Evolutionary conservation across 441 rosid species (phyloP), one percentile per base, ranked within the genome.

Genomic region (Aquilaria agallochum): DNA sequence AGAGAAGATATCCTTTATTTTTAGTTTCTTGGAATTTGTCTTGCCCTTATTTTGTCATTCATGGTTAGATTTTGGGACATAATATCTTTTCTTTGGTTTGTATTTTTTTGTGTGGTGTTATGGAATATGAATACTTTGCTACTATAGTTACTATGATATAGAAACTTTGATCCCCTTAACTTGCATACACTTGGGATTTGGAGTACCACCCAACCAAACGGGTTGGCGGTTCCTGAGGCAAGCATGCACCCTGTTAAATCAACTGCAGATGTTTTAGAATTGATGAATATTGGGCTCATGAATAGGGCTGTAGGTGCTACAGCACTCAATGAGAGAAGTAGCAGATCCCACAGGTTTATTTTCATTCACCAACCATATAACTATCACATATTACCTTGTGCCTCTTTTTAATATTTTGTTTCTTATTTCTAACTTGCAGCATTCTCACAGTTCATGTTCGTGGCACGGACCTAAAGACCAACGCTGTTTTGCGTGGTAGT

Each of bases 171-270:
- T 65, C 91, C 67, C 90, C 79, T 85, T 87, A 79, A 86, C 79
- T 73, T 84, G 76, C 95, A 77, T 85, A 95, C 99, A 67, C 90
- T 95, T 60, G 97, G 95, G 87, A 90, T 95, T 69, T 80, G 92
- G 87, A 82, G 76, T 57, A 77, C 82, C n/a, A 58, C 92, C 59
- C 93, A 81, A 74, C 79, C 88, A 58, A 88, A 86, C 77, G 98
- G 98, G 74, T 70, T 95, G 65, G 96, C 92, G 34, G 99, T 95
- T 48, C 99, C 99, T 67, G 96, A 90, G 68, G 98, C 99, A 52
- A 88, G 80, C 76, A 88, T 95, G 84, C 90, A 85, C 51, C 68
- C 82, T 31, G 99, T 95, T 50, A 77, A 78, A 59, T 84, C 95
- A 59, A 88, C 97, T 14, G 62, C 82, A 62, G 97, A 90, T 73